Evolutionary conservation across 441 rosid species (phyloP), one percentile per base, ranked within the genome.

Genomic region (Populus hybrid): DNA sequence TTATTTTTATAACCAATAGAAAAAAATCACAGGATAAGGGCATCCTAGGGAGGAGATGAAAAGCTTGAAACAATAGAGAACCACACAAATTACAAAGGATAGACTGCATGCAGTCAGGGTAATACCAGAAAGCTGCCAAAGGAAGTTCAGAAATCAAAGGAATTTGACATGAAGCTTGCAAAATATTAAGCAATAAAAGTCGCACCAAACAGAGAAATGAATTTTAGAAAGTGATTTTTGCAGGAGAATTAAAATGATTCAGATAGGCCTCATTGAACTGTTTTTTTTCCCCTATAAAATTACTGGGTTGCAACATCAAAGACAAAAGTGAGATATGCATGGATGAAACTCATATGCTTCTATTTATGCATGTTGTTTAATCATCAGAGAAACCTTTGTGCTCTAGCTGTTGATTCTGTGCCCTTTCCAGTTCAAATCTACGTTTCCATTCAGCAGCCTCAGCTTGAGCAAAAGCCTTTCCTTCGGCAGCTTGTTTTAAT

Each of bases 371-470:
- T 72, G 9, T 64, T 24, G 36, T 65, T 53, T 68, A 29, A 76
- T 59, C 16, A 69, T 33, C 66, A 81, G 59, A 33, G 35, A 83
- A 85, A 95, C 97, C 99, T 92, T 88, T 90, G 74, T 11, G 87
- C 73, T 88, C 88, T 76, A 86, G 80, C 71, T 73, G 85, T 33
- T 56, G 84, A 77, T 88, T 96, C 77, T 87, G 87, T 36, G 86
- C 81, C 82, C 85, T 91, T 89, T 94, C 96, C 78, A 93, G 79
- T 82, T 96, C 98, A 77, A 87, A 96, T 89, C 91, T 87, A 74
- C 97, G 94, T 83, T 94, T 94, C 99, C 99, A 96, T 84, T 96
- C 98, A 81, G 97, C 88, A 71, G 97, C 98, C 87, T 96, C 98
- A 35, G 96, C 97, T 89, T 96, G 98, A 72, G 98, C 98, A 85